phyloP scores from a whole-genome alignment of 352 stramenopile genomes.

The Thraustochytrium striatum region DNA sequence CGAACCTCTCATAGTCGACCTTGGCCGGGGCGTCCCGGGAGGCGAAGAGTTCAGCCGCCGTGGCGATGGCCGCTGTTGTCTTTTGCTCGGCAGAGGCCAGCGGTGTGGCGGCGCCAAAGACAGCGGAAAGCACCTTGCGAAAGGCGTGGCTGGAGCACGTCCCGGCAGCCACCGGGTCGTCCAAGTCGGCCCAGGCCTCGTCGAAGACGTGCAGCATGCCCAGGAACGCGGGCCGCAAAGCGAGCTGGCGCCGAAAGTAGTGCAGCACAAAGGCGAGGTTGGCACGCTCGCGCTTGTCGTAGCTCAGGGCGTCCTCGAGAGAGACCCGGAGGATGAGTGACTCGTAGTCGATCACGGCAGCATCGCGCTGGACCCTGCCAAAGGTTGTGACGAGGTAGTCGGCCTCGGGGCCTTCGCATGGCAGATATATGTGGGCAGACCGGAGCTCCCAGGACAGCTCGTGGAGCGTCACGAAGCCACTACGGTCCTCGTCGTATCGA shows the following conservation, averaged over 20 bases:
- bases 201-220: not conserved
- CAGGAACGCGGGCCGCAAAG: not conserved
- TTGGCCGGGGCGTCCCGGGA: no score
- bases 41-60: not conserved
- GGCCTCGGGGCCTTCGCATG: not conserved
- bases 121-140: not conserved
- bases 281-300: not conserved
- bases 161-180: not conserved
- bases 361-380: not conserved
- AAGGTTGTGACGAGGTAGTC: not conserved
- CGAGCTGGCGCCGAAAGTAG: not conserved
- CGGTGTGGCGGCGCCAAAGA: no score
- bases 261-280: not conserved
- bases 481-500: not conserved
- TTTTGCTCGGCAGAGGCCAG: no score
- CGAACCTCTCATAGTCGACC: not conserved
- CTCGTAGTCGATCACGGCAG: constrained; percentile 10
- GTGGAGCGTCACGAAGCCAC: not conserved
- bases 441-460: constrained; percentile 42
- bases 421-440: not conserved
- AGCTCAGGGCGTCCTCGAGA: not conserved
- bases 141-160: not conserved
- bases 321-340: not conserved
- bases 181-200: not conserved
- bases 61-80: not conserved